Conservation (phyloP, 345 rosid genomes). For the Turnera subulata region DNA sequence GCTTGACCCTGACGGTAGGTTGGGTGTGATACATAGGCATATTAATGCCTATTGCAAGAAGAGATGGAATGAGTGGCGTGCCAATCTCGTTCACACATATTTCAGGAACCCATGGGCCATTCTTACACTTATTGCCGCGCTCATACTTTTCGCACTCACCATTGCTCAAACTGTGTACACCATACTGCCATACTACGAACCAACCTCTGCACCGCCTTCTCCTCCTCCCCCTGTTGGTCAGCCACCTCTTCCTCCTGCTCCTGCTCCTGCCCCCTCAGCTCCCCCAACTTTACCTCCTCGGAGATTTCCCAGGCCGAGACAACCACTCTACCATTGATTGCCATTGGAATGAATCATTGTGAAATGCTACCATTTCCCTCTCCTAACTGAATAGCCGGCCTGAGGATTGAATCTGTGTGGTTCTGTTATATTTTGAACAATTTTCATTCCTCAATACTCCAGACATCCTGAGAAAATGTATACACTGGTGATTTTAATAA, state of each 20-base stretch:
- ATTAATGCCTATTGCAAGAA: conserved; percentile 33
- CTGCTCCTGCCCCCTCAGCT: background rate
- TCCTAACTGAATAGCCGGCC: too few species aligned
- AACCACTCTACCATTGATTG: conserved; percentile 8
- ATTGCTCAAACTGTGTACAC: conserved; percentile 31
- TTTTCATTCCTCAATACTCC: too few species aligned
- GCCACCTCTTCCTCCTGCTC: background rate
- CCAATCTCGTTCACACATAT: conserved; percentile 40
- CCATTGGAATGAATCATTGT: background rate
- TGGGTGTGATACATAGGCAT: conserved; percentile 23
- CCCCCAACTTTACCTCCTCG: background rate
- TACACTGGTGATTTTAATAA: too few species aligned
- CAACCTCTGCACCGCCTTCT: background rate
- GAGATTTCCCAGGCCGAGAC: background rate
- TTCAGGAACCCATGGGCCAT: conserved; percentile 53
- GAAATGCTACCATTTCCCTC: background rate
- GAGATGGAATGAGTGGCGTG: conserved; percentile 41
- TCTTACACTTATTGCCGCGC: conserved; percentile 31
- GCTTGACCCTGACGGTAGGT: conserved; percentile 28
- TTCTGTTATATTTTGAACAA: too few species aligned
- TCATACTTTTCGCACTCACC: conserved; percentile 46
- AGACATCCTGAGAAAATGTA: too few species aligned
- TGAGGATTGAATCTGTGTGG: too few species aligned
- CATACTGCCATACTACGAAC: conserved; percentile 18
- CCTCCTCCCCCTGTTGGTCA: background rate